These are phyloP conservation scores for Ilyonectria destructans DNA, from an alignment of 2,329 filamentous ascomycete genomes.

Conservation along the genomic window DNA sequence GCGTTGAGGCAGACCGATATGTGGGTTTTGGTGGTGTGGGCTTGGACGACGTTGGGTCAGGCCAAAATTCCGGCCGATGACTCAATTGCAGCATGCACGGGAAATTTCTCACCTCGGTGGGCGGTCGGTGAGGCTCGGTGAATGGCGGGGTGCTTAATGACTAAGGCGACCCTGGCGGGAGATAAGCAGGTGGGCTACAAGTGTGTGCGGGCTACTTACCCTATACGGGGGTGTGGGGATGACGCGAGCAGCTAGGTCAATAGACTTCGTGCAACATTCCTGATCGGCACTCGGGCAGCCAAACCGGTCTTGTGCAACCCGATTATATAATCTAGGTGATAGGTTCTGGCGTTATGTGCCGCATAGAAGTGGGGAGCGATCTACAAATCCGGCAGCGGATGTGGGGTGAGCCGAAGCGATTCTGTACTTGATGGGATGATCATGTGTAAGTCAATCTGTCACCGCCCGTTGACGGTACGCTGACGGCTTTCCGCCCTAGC, in stretches of 20 bases:
- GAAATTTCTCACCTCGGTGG: conserved; percentile 51
- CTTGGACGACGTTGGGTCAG: conserved; percentile 37
- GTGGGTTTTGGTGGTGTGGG: conserved; percentile 36
- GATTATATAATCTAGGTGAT: conserved; percentile 23
- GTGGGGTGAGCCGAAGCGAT: conserved; percentile 24
- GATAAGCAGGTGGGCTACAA: not conserved
- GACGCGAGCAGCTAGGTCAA: conserved; percentile 13
- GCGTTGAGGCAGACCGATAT: conserved; percentile 31
- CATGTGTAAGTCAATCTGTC: conserved; percentile 14
- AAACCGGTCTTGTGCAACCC: conserved; percentile 1
- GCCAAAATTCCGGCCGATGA: conserved; percentile 51
- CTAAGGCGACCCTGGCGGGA: not conserved
- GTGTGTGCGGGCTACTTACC: conserved; percentile 18
- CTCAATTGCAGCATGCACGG: conserved; percentile 48
- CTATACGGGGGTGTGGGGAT: conserved; percentile 11
- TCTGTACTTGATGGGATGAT: conserved; percentile 15
- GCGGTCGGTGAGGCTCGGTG: conserved; percentile 41
- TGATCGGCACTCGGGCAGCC: conserved; percentile 8
- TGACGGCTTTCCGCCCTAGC: conserved; percentile 34
- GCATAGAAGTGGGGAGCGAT: conserved; percentile 21
- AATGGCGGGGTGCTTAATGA: conserved; percentile 27
- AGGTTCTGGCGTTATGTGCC: not conserved
- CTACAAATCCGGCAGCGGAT: conserved; percentile 25
- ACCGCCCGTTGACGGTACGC: conserved; percentile 24
- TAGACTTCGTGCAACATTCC: conserved; percentile 45